A percentile compares a stretch with the other conserved stretches of the same genome.
Conservation (phyloP, 2,329 filamentous ascomycete species). For the Westerdykella sp. region DNA sequence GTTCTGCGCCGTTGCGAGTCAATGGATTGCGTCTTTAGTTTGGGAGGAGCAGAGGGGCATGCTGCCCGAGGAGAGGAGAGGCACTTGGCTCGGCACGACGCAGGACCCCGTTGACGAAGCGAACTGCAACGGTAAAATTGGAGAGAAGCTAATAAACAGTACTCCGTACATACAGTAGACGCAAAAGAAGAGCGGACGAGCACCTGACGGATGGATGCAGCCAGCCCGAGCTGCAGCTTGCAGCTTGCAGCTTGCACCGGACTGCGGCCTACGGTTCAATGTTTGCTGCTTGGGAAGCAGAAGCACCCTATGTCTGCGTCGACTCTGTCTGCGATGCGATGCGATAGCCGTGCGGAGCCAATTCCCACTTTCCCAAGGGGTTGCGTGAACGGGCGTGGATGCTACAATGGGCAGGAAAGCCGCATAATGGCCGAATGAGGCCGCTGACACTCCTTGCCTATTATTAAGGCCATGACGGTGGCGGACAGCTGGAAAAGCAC, state of each 20-base stretch:
- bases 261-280: background rate
- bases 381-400: background rate
- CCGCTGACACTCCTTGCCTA: no score
- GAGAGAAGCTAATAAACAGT: slow-evolving; percentile 1
- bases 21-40: slow-evolving; percentile 5
- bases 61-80: slow-evolving; percentile 1
- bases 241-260: no score
- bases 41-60: slow-evolving; percentile 1
- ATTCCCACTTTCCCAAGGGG: no score
- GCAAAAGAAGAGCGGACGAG: background rate
- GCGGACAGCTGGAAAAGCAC: no score
- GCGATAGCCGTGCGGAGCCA: no score
- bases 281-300: background rate
- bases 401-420: slow-evolving; percentile 6
- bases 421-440: slow-evolving; percentile 2
- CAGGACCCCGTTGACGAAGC: slow-evolving; percentile 1
- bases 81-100: background rate
- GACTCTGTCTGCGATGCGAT: no score
- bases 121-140: slow-evolving; percentile 1
- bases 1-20: slow-evolving; percentile 12
- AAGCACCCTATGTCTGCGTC: background rate
- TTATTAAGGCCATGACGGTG: no score
- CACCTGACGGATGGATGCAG: slow-evolving; percentile 8
- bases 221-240: no score
- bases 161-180: background rate